phyloP scores from a whole-genome alignment of 1,139 yeast genomes.

The Candida sojae region DNA sequence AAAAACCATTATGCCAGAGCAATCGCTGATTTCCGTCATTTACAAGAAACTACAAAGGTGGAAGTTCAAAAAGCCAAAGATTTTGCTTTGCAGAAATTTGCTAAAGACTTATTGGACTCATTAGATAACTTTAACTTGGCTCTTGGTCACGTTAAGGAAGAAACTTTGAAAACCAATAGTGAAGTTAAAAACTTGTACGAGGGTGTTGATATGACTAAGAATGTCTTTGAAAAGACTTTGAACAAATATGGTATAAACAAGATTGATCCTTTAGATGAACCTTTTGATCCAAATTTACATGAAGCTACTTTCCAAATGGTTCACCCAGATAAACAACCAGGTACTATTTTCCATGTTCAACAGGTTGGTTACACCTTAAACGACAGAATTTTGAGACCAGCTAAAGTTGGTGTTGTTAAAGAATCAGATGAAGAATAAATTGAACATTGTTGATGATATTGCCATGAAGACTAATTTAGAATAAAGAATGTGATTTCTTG shows the following conservation, averaged over 20 bases:
- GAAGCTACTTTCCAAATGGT: conserved; percentile 92
- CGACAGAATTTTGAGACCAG: conserved; percentile 90
- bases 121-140: conserved; percentile 93
- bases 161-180: conserved; percentile 54
- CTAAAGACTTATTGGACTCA: conserved; percentile 86
- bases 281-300: conserved; percentile 87
- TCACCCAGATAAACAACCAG: conserved; percentile 88
- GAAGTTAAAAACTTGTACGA: conserved; percentile 80
- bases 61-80: conserved; percentile 87
- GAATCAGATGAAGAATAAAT: conserved; percentile 22
- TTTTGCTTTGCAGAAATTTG: conserved; percentile 90
- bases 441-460: not conserved
- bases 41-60: conserved; percentile 87
- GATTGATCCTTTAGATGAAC: conserved; percentile 81
- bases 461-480: not conserved
- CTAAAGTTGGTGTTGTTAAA: conserved; percentile 94
- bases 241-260: conserved; percentile 77
- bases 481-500: not conserved
- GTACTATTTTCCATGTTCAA: conserved; percentile 91
- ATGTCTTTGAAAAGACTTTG: conserved; percentile 83
- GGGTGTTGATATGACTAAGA: conserved; percentile 91
- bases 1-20: conserved; percentile 84
- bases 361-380: conserved; percentile 87
- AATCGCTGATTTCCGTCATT: conserved; percentile 89
- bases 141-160: conserved; percentile 71